Conservation (phyloP, 1,284 basidiomycete species). For the Boletus semigastroideus region DNA sequence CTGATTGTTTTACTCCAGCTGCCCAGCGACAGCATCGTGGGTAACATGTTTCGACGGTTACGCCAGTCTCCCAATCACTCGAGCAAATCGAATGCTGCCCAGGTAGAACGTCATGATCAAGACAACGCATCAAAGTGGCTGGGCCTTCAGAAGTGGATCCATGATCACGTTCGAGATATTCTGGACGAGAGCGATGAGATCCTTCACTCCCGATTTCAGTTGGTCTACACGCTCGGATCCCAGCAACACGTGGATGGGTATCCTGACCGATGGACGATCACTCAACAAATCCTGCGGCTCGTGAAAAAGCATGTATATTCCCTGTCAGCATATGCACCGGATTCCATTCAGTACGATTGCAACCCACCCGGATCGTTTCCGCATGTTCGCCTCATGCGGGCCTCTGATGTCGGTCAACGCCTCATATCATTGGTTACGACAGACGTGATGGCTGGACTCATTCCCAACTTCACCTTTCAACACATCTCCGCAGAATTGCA, state of each 20-base stretch:
- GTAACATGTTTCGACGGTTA: background rate
- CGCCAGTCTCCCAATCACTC: background rate
- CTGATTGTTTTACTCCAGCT: no score
- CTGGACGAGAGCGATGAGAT: constrained; percentile 2
- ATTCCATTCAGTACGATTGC: background rate
- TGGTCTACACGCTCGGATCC: background rate
- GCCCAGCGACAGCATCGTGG: background rate
- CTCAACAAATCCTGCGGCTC: background rate
- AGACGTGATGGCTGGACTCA: background rate
- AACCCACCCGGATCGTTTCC: background rate
- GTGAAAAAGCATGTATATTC: background rate
- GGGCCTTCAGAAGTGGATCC: background rate
- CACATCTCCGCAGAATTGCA: no score
- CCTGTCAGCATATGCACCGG: background rate
- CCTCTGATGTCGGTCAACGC: background rate
- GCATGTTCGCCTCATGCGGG: background rate
- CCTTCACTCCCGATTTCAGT: background rate
- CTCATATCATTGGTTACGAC: background rate
- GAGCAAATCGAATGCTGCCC: no score
- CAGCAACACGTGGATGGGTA: constrained; percentile 1
- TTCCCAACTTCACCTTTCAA: background rate
- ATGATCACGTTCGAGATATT: background rate
- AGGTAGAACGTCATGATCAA: no score
- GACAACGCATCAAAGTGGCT: background rate
- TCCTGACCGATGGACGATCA: constrained; percentile 1